Evolutionary conservation across 805 yeast species (phyloP).

Genomic region (Suhomyces sp.): DNA sequence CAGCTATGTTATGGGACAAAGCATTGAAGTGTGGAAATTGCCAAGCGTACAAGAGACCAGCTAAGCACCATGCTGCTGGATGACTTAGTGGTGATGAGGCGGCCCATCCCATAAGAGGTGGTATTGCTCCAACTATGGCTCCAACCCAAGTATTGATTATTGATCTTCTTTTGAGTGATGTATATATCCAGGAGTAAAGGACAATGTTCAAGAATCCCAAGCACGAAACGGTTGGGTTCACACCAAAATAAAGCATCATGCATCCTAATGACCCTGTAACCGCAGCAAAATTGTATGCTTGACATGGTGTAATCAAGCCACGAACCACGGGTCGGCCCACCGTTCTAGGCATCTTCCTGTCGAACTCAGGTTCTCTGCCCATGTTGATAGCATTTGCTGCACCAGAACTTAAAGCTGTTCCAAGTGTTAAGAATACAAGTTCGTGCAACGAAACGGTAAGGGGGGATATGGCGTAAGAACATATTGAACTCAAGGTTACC

Average conservation of each 20-base stretch:
- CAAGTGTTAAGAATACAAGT: constrained; percentile 69
- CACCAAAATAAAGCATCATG: constrained; percentile 67
- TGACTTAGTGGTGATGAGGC: constrained; percentile 68
- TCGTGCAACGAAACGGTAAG: constrained; percentile 69
- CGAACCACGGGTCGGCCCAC: constrained; percentile 86
- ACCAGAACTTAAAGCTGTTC: constrained; percentile 86
- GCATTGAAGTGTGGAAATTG: constrained; percentile 98
- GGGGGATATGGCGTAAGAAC: constrained; percentile 92
- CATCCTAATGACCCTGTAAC: constrained; percentile 71
- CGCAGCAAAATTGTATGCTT: constrained; percentile 81
- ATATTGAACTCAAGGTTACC: constrained; percentile 87
- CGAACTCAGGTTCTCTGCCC: constrained; percentile 94
- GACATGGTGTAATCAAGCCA: constrained; percentile 68
- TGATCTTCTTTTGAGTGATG: constrained; percentile 80
- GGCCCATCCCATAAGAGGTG: constrained; percentile 99
- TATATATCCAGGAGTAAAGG: constrained; percentile 86
- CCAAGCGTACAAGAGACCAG: constrained; percentile 91
- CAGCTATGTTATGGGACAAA: constrained; percentile 79
- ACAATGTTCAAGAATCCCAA: constrained; percentile 80
- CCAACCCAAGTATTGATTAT: constrained; percentile 98
- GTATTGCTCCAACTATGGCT: constrained; percentile 97
- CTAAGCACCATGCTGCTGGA: constrained; percentile 95
- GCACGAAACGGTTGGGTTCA: constrained; percentile 77
- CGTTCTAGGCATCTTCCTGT: constrained; percentile 83
- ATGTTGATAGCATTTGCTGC: constrained; percentile 96